These are phyloP conservation scores for Trametes cubensis DNA, from an alignment of 768 basidiomycete species.

Conservation along the genomic window DNA sequence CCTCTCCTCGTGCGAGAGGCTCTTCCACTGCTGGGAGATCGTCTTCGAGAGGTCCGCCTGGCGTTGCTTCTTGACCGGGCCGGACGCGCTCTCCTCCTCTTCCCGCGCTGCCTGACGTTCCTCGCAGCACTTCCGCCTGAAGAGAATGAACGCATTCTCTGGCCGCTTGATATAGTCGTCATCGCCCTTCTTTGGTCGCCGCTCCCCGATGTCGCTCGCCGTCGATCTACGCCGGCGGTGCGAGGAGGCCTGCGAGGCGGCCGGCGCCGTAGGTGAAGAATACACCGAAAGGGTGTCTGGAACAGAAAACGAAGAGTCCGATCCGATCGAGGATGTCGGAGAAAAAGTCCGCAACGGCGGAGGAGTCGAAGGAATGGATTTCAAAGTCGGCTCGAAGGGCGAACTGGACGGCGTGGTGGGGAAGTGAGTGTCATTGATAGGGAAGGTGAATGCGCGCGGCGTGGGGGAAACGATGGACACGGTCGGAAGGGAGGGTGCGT, in stretches of 20 bases:
- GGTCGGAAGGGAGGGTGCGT: conserved; percentile 54
- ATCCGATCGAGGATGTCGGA: conserved; percentile 46
- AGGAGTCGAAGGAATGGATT: conserved; percentile 47
- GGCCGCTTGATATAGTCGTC: conserved; percentile 84
- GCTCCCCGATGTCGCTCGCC: conserved; percentile 38
- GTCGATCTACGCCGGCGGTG: conserved; percentile 40
- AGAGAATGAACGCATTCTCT: conserved; percentile 84
- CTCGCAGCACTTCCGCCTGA: conserved; percentile 78
- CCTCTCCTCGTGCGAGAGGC: conserved; percentile 64
- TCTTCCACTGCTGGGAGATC: conserved; percentile 82
- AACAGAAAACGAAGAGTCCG: conserved; percentile 37
- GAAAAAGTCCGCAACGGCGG: conserved; percentile 44
- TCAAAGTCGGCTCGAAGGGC: conserved; percentile 74
- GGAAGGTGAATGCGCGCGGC: conserved; percentile 71
- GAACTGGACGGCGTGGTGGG: conserved; percentile 67
- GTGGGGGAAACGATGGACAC: conserved; percentile 65
- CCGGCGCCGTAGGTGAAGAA: conserved; percentile 31
- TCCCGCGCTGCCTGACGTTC: conserved; percentile 62
- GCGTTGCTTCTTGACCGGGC: conserved; percentile 68
- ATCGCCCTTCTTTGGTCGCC: conserved; percentile 63
- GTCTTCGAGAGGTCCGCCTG: conserved; percentile 81
- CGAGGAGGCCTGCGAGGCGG: conserved; percentile 35
- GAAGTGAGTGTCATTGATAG: conserved; percentile 49
- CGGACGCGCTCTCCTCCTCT: conserved; percentile 41
- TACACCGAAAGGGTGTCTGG: conserved; percentile 1